Conservation (phyloP, 1,284 basidiomycete genomes). For the Sutorius eximius region DNA sequence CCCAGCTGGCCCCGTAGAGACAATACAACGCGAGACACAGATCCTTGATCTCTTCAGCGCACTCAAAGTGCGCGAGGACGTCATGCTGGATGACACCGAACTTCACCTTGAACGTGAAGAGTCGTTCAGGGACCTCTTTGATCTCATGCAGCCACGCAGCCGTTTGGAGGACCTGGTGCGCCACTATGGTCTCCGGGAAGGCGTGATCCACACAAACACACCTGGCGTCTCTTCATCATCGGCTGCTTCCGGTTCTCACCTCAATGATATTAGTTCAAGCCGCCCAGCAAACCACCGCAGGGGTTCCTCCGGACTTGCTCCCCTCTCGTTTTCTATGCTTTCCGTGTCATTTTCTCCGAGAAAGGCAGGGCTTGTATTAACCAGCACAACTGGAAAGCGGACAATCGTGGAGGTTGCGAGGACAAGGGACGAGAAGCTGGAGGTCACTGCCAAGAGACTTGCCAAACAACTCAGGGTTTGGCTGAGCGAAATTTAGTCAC, state of each 20-base stretch:
- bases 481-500: constrained; percentile 19
- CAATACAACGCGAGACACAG: constrained; percentile 63
- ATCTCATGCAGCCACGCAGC: constrained; percentile 67
- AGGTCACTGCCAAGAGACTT: constrained; percentile 56
- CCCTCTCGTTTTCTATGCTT: constrained; percentile 54
- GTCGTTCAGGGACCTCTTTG: constrained; percentile 72
- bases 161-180: constrained; percentile 72
- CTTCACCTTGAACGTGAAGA: constrained; percentile 73
- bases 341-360: constrained; percentile 59
- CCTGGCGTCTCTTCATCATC: constrained; percentile 13
- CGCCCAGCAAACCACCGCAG: constrained; percentile 2
- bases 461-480: constrained; percentile 39
- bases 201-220: constrained; percentile 41
- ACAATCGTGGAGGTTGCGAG: constrained; percentile 59
- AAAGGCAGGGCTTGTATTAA: constrained; percentile 54
- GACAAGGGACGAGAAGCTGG: constrained; percentile 56
- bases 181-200: constrained; percentile 55
- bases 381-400: constrained; percentile 41
- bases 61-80: constrained; percentile 74
- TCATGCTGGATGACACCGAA: constrained; percentile 67
- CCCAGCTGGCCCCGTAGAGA: constrained; percentile 24
- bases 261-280: background rate
- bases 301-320: constrained; percentile 16
- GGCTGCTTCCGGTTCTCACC: constrained; percentile 2
- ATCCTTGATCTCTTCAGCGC: constrained; percentile 76